Evolutionary conservation across 2,329 filamentous ascomycete species (phyloP).

Genomic region (Epichloe glyceriae): DNA sequence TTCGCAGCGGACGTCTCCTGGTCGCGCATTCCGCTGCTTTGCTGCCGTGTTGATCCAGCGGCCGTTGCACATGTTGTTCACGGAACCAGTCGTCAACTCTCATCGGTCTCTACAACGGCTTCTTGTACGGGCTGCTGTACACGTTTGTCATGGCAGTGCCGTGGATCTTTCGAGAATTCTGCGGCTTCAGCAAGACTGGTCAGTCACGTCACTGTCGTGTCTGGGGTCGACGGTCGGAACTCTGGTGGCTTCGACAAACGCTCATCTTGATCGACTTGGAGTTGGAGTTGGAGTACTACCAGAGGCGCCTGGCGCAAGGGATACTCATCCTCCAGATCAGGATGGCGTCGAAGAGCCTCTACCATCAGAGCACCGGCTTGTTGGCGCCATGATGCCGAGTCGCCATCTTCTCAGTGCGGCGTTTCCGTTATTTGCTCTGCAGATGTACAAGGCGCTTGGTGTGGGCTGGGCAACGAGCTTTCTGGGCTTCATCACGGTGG

Average conservation of each 20-base stretch:
- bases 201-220: no score
- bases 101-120: no score
- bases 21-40: constrained; percentile 14
- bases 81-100: no score
- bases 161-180: no score
- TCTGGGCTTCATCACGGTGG: constrained; percentile 25
- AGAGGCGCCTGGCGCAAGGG: constrained; percentile 15
- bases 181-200: no score
- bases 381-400: constrained; percentile 26
- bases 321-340: constrained; percentile 21
- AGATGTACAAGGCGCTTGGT: constrained; percentile 27
- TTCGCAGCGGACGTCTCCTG: constrained; percentile 14
- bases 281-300: no score
- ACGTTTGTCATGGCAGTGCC: no score
- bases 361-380: constrained; percentile 53
- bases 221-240: no score
- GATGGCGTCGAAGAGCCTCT: constrained; percentile 33
- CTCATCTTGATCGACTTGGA: no score
- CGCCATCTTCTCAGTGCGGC: constrained; percentile 45
- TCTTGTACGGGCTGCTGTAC: no score
- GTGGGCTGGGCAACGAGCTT: constrained; percentile 32
- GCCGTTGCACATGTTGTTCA: no score
- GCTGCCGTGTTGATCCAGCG: constrained; percentile 16
- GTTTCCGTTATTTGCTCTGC: constrained; percentile 31
- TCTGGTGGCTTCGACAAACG: no score